phyloP scores from a whole-genome alignment of 352 stramenopile genomes.

The Globisporangium canariense region DNA sequence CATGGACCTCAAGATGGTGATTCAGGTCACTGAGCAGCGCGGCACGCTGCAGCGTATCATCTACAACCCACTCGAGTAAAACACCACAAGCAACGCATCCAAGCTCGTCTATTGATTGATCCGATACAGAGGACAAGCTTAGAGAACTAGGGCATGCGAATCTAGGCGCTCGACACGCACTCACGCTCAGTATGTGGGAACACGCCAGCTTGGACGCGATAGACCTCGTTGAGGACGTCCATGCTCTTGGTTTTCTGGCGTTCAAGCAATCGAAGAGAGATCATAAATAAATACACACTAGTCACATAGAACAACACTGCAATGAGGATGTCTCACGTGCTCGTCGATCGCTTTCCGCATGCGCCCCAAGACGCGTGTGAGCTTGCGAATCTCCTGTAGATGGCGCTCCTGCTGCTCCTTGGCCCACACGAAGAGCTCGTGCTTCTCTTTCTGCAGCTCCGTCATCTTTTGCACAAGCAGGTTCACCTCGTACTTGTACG shows the following conservation, averaged over 20 bases:
- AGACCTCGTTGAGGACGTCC: slow-evolving; percentile 41
- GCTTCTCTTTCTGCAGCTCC: slow-evolving; percentile 64
- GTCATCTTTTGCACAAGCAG: slow-evolving; percentile 68
- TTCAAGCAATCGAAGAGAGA: neutral
- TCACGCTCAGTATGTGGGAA: slow-evolving; percentile 10
- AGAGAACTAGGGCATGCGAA: neutral
- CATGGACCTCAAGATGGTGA: slow-evolving; percentile 86
- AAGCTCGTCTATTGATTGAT: neutral
- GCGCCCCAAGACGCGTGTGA: slow-evolving; percentile 58
- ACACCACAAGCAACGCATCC: neutral
- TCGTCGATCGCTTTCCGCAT: slow-evolving; percentile 64
- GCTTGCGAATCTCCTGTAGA: slow-evolving; percentile 81
- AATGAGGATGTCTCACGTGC: slow-evolving; percentile 24
- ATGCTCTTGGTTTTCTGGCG: slow-evolving; percentile 33
- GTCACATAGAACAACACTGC: neutral
- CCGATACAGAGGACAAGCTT: neutral
- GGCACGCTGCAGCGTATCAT: slow-evolving; percentile 78
- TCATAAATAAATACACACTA: slow-evolving; percentile 7
- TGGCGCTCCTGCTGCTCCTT: slow-evolving; percentile 72
- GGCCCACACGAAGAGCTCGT: slow-evolving; percentile 66
- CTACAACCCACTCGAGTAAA: slow-evolving; percentile 85
- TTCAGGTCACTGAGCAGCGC: slow-evolving; percentile 82
- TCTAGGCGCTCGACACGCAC: slow-evolving; percentile 3
- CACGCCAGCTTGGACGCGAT: slow-evolving; percentile 31
- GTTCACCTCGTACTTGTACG: slow-evolving; percentile 72